These are phyloP conservation scores for Blastobotrys raffinosifermentans DNA, from an alignment of 1,139 yeast genomes.

Conservation along the genomic window DNA sequence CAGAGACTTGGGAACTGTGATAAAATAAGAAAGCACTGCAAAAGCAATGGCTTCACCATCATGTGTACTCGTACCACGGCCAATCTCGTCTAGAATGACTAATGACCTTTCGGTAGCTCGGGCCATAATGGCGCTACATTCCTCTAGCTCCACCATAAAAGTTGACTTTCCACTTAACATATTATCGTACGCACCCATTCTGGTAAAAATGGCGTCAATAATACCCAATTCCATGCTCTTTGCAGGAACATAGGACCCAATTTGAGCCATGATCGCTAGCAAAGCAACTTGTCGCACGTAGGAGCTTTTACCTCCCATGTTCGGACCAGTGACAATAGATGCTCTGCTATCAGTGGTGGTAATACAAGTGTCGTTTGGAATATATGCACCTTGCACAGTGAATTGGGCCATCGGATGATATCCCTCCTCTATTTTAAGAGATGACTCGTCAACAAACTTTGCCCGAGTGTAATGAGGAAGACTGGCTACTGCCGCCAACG, in stretches of 20 bases:
- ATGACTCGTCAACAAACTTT: slow-evolving; percentile 45
- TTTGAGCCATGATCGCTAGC: slow-evolving; percentile 81
- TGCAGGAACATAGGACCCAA: slow-evolving; percentile 80
- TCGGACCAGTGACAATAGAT: slow-evolving; percentile 78
- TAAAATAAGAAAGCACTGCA: slow-evolving; percentile 62
- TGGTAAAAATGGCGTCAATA: slow-evolving; percentile 46
- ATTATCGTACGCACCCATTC: slow-evolving; percentile 73
- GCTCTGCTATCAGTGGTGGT: slow-evolving; percentile 38
- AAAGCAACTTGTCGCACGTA: slow-evolving; percentile 83
- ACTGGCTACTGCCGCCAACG: slow-evolving; percentile 60
- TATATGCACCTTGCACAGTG: slow-evolving; percentile 41
- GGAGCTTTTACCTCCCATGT: slow-evolving; percentile 97
- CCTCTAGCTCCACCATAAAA: slow-evolving; percentile 68
- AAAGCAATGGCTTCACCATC: slow-evolving; percentile 90
- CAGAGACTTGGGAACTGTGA: slow-evolving; percentile 45
- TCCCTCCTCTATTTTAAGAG: slow-evolving; percentile 51
- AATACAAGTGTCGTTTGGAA: slow-evolving; percentile 64
- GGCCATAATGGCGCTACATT: slow-evolving; percentile 52
- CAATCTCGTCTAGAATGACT: slow-evolving; percentile 59
- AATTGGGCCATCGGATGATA: slow-evolving; percentile 79
- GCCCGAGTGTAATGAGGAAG: slow-evolving; percentile 53
- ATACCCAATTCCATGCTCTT: slow-evolving; percentile 49
- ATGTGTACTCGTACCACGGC: slow-evolving; percentile 75
- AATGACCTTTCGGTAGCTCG: slow-evolving; percentile 47
- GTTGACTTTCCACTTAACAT: slow-evolving; percentile 65